Base-by-base conservation (phyloP, 78 protist genomes). In the slime mould (Dictyostelium discoideum) region DNA sequence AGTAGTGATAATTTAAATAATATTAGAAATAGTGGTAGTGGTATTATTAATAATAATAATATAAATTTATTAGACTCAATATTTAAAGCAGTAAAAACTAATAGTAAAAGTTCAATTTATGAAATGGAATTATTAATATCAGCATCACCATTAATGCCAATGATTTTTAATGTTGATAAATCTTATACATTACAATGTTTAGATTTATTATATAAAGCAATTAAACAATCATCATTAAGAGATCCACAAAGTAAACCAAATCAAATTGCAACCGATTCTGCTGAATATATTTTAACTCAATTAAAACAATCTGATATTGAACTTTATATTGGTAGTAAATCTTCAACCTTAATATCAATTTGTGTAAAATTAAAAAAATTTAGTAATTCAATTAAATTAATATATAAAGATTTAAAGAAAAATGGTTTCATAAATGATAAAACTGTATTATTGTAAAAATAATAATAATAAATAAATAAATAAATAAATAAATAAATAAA, bases 61-160 rank as follows among this genome's bases (percentile, higher is more conserved):
- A 20, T 60, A 5, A 60, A 60, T 20, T 60, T 60, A 60, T 20
- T 60, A 20, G 69, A 60, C 20, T 60, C 69, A 69, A 69, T 69
- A 22, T 26, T 69, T 69, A 69, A 69, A 26, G 29, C 77, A 69
- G 39, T 69, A 11, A 69, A 69, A 69, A 76, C 83, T 1, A 13
- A 16, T 20, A 44, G 26, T 39, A 60, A 60, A 20, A 44, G 48
- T 79, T 79, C 85, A n/a, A 79, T 79, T n/a, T 79, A 79, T 44
- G 85, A 79, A 24, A 32, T 79, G 65, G 85, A 79, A 79, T 9
- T 79, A 16, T 44, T 44, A 3, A 18, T 79, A 3, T 44, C 67
- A 16, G 85, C 85, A 24, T 39, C 85, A 13, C 85, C 85, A 32
- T 9, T 79, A 44, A 79, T 79, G 85, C 85, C 85, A 46, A 18